Conservation (phyloP, 352 stramenopile species). For the Pythium coloratum region DNA sequence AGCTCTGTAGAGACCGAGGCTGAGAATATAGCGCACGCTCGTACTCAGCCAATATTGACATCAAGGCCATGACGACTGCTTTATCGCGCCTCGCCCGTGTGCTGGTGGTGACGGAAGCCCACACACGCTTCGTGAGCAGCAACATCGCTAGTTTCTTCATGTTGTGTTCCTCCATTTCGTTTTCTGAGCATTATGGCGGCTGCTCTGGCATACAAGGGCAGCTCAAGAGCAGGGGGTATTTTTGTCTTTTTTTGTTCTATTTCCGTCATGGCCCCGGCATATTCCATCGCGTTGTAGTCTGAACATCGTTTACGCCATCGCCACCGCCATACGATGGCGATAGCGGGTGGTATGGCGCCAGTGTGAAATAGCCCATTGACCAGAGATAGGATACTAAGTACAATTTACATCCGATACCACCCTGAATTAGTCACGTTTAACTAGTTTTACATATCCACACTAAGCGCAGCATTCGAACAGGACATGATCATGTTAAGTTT, state of each 20-base stretch:
- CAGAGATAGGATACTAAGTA: too few species aligned
- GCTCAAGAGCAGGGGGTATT: slow-evolving; percentile 1
- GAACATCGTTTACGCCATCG: too few species aligned
- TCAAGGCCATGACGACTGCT: background rate
- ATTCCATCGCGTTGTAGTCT: background rate
- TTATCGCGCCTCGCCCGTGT: background rate
- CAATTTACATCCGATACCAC: too few species aligned
- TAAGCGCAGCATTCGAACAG: too few species aligned
- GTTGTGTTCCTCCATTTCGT: background rate
- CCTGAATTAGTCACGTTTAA: too few species aligned
- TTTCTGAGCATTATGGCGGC: background rate
- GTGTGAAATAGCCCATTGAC: too few species aligned
- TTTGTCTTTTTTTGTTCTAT: background rate
- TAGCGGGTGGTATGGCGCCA: too few species aligned
- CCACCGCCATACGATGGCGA: too few species aligned
- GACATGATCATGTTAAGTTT: too few species aligned
- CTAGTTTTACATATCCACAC: too few species aligned
- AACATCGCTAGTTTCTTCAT: background rate
- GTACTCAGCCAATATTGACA: background rate
- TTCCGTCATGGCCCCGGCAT: background rate
- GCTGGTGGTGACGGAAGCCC: too few species aligned
- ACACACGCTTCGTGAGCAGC: too few species aligned
- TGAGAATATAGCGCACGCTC: background rate
- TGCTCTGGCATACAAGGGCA: background rate
- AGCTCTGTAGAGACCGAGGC: background rate